These are phyloP conservation scores for Hypoxylon subgilvum DNA, from an alignment of 495 filamentous ascomycete species.

Conservation along the genomic window DNA sequence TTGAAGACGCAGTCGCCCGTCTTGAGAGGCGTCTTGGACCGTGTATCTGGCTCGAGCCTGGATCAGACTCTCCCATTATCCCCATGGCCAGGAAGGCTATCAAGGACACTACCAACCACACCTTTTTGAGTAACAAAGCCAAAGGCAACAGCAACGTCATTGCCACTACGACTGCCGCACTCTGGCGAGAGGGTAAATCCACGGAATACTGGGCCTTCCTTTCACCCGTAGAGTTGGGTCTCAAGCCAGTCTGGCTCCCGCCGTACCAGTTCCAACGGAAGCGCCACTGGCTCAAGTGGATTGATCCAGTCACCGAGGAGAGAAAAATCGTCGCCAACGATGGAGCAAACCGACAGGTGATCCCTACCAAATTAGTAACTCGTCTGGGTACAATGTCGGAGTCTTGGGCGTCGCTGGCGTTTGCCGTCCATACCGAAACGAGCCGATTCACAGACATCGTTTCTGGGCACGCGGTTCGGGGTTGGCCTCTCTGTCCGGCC, in stretches of 20 bases:
- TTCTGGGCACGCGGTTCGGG: conserved; percentile 3
- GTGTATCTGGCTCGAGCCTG: conserved; percentile 48
- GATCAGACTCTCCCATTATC: conserved; percentile 42
- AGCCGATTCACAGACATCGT: conserved; percentile 8
- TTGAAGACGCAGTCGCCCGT: conserved; percentile 40
- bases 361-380: background rate
- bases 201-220: conserved; percentile 16
- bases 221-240: conserved; percentile 12
- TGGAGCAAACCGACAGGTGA: background rate
- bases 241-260: conserved; percentile 49
- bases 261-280: conserved; percentile 60
- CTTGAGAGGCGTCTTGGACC: conserved; percentile 35
- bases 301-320: conserved; percentile 2
- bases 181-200: conserved; percentile 5
- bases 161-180: background rate
- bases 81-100: conserved; percentile 36
- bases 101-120: background rate
- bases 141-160: background rate
- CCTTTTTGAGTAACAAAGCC: conserved; percentile 1
- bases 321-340: background rate
- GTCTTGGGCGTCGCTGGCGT: background rate
- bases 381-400: background rate
- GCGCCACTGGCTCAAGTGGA: conserved; percentile 2
- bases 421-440: conserved; percentile 6
- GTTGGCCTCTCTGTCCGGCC: conserved; percentile 38